phyloP scores from a whole-genome alignment of 1,139 yeast species.

The Scheffersomyces quercinus region DNA sequence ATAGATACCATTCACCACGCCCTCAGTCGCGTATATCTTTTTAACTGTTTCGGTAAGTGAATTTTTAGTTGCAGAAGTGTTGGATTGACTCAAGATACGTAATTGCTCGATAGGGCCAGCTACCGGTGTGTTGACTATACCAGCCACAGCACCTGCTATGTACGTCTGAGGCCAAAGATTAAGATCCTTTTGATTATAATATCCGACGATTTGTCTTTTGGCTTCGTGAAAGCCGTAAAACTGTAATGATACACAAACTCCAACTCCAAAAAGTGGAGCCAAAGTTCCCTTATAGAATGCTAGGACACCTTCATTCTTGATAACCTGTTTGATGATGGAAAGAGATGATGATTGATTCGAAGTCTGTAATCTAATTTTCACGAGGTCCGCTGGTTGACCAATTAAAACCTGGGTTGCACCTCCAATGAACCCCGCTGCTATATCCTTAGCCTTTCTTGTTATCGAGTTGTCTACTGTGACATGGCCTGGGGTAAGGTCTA shows the following conservation, averaged over 20 bases:
- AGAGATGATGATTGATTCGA: slow-evolving; percentile 37
- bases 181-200: slow-evolving; percentile 32
- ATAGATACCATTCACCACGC: slow-evolving; percentile 52
- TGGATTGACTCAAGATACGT: slow-evolving; percentile 69
- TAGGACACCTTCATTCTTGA: slow-evolving; percentile 59
- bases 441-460: slow-evolving; percentile 60
- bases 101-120: slow-evolving; percentile 77
- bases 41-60: slow-evolving; percentile 42
- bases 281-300: slow-evolving; percentile 58
- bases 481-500: not conserved
- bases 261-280: slow-evolving; percentile 57
- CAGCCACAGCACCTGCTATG: slow-evolving; percentile 74
- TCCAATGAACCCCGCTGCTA: slow-evolving; percentile 51
- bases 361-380: slow-evolving; percentile 66
- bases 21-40: slow-evolving; percentile 48
- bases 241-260: slow-evolving; percentile 73
- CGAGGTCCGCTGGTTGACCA: slow-evolving; percentile 75
- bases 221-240: slow-evolving; percentile 80
- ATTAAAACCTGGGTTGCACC: slow-evolving; percentile 71
- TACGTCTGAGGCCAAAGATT: slow-evolving; percentile 64
- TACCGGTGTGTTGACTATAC: slow-evolving; percentile 71
- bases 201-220: slow-evolving; percentile 54
- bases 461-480: slow-evolving; percentile 49
- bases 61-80: slow-evolving; percentile 39
- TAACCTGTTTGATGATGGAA: slow-evolving; percentile 53